Base-by-base conservation (phyloP, 169 alveolate genomes). In the Babesia gibsoni region DNA sequence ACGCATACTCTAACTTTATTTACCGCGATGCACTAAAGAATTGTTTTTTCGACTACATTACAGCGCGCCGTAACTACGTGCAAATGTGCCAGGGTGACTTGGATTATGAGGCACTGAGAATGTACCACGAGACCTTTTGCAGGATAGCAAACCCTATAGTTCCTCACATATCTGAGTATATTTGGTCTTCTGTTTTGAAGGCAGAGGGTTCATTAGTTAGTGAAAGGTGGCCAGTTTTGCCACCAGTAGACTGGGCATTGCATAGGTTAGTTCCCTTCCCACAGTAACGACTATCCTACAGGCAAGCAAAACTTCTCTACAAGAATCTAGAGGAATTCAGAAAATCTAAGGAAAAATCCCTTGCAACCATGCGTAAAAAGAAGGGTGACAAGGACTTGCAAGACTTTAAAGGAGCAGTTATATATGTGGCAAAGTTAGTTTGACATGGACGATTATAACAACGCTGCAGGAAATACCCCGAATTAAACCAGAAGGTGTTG, bases 111-210 rank as follows among this genome's bases (percentile, higher is more conserved):
- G 73, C 77, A 20, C 64, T 46, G 61, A 52, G 25, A 18, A 39
- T 48, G 37, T 88, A 64, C 42, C 52, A 65, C 56, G 96, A 93
- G 77, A 82, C 91, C 4, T 93, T 90, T 36, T 81, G 92, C 53
- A 49, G 81, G 1, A 89, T 91, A 5, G 87, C 95, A 23, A 54
- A 89, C 16, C 98, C 98, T 27, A 88, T 94, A 23, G 88, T 94
- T 3, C 98, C 98, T 16, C 97, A 94, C 73, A 90, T 90, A 30
- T 90, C 95, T 58, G 98, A 94, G 67, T 91, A 93, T 65, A 88
- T 94, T 29, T 94, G 98, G 98, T 72, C 90, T 9, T 61, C 66
- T 57, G 74, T 94, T 29, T 84, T 94, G 46, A 84, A 87, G 39
- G 72, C 88, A 72, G 82, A 81, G 37, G 67, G 53, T 3, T 80